Percentiles rank a stretch among this genome's conserved stretches.
phyloP scores from a whole-genome alignment of 768 basidiomycete genomes.

The Lyophyllum decastes region DNA sequence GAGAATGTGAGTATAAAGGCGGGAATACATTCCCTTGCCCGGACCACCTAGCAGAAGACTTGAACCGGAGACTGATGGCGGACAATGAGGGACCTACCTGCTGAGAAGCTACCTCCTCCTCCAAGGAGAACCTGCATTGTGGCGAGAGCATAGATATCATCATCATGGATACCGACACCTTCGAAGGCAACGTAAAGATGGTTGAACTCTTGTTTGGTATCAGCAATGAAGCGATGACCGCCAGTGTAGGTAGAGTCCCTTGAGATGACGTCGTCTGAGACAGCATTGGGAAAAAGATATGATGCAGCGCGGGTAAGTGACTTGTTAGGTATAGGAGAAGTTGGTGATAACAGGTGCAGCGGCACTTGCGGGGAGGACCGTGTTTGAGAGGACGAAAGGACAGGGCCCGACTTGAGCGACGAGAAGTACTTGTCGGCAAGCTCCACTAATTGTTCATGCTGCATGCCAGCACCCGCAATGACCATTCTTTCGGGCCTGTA shows the following conservation, averaged over 20 bases:
- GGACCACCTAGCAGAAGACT: slow-evolving; percentile 68
- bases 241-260: slow-evolving; percentile 76
- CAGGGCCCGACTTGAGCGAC: slow-evolving; percentile 47
- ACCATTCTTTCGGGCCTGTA: slow-evolving; percentile 95
- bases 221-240: slow-evolving; percentile 72
- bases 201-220: slow-evolving; percentile 71
- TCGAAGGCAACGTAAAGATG: slow-evolving; percentile 95
- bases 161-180: slow-evolving; percentile 86
- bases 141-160: slow-evolving; percentile 90
- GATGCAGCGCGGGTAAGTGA: slow-evolving; percentile 79
- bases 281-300: slow-evolving; percentile 58
- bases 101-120: slow-evolving; percentile 96
- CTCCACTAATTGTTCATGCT: slow-evolving; percentile 86
- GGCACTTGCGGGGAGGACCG: slow-evolving; percentile 38
- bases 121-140: slow-evolving; percentile 95
- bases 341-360: slow-evolving; percentile 59
- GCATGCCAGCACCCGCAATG: slow-evolving; percentile 91
- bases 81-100: slow-evolving; percentile 46
- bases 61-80: background rate
- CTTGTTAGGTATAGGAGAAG: slow-evolving; percentile 58
- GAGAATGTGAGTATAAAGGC: slow-evolving; percentile 92
- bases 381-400: slow-evolving; percentile 25
- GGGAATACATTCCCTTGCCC: slow-evolving; percentile 99
- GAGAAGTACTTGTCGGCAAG: slow-evolving; percentile 85
- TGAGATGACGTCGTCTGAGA: slow-evolving; percentile 23